Conservation (phyloP, 2,329 filamentous ascomycete species). For the Calycina herbarum region DNA sequence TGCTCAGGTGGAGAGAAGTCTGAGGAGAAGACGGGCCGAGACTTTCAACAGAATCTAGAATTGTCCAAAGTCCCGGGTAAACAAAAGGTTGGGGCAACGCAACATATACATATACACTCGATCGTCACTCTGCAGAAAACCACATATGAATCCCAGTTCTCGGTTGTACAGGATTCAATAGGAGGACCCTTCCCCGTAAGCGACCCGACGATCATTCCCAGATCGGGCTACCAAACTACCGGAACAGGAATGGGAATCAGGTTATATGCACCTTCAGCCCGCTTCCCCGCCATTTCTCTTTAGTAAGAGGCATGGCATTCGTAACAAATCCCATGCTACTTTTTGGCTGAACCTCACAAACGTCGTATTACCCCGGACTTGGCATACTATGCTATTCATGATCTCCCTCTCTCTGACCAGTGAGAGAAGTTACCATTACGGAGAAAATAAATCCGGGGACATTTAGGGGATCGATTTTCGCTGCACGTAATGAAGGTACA, state of each 20-base stretch:
- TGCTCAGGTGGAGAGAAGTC: background rate
- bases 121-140: background rate
- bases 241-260: constrained; percentile 8
- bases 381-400: constrained; percentile 1
- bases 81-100: background rate
- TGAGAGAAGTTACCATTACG: background rate
- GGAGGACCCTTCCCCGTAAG: background rate
- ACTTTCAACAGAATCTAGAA: background rate
- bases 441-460: background rate
- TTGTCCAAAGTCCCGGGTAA: constrained; percentile 2
- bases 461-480: background rate
- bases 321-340: background rate
- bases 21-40: background rate
- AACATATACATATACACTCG: background rate
- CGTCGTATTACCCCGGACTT: background rate
- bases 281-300: background rate
- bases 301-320: constrained; percentile 2
- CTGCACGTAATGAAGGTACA: background rate
- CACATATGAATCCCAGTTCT: background rate
- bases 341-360: constrained; percentile 3
- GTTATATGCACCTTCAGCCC: constrained; percentile 3
- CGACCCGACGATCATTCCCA: constrained; percentile 7
- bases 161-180: background rate
- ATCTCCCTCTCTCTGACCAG: background rate
- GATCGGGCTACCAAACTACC: background rate